Evolutionary conservation across 148 eudicot genomes (phyloP).

Genomic region (Rhododendron ferrugineum): DNA sequence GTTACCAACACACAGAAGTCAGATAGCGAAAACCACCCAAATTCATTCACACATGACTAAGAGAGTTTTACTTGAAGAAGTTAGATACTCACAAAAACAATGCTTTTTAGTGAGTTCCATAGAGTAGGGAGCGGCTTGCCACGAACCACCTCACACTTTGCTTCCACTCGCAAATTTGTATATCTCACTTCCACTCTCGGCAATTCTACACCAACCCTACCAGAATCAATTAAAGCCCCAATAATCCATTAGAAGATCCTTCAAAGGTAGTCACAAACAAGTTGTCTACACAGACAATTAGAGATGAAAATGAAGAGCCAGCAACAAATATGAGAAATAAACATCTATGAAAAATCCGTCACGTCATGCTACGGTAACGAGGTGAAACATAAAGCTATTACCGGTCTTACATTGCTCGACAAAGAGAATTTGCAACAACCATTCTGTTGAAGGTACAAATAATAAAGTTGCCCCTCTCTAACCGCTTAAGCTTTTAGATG

Average conservation of each 20-base stretch:
- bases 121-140: slow-evolving; percentile 93
- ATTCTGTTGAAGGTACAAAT: too few relatives aligned
- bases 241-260: neutral
- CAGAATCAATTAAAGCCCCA: slow-evolving; percentile 1
- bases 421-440: neutral
- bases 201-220: slow-evolving; percentile 68
- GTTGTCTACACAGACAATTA: neutral
- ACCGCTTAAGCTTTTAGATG: too few relatives aligned
- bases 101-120: slow-evolving; percentile 72
- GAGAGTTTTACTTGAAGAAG: neutral
- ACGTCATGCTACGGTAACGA: neutral
- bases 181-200: slow-evolving; percentile 75
- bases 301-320: neutral
- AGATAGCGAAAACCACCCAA: neutral
- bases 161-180: slow-evolving; percentile 52
- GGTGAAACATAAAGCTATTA: neutral
- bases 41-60: neutral
- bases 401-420: neutral
- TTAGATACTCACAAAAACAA: slow-evolving; percentile 40
- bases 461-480: too few relatives aligned
- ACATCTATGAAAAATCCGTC: neutral
- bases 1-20: neutral
- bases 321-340: neutral
- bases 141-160: slow-evolving; percentile 62
- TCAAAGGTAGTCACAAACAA: neutral